Evolutionary conservation across 164 flowering plant genomes (phyloP), one percentile per base, ranked within the genome.

Genomic region (Umbellularia californica): DNA sequence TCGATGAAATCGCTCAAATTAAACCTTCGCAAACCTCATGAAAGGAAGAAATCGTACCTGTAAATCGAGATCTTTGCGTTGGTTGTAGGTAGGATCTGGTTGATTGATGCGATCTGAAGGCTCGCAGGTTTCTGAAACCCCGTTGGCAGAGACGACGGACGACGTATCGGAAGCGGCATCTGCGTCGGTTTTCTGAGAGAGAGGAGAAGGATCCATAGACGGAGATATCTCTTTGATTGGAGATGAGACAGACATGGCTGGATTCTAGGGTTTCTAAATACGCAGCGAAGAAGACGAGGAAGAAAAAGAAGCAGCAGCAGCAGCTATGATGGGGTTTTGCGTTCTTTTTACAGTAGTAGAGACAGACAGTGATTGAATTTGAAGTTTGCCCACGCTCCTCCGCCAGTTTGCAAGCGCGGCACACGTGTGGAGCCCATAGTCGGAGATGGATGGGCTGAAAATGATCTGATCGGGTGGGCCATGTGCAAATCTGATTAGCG

Each of bases 101-200:
- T 65, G 79, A n/a, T 71, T 63, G 50, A 27, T 67, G 15, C 75
- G 75, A 47, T 81, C 82, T 28, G 76, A 33, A 0, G 22, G 50
- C 25, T 74, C 84, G n/a, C 41, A 66, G 52, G 19, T 50, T 19
- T 68, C 74, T 41, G 77, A 65, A 23, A 75, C 24, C 47, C 55
- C 77, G 51, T 67, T 24, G 65, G 55, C 58, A 14, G 68, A 65
- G 30, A 17, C 41, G 47, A 72, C 33, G 20, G 77, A 71, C 5
- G 82, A 74, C 33, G 77, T 58, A 3, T 81, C 81, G n/a, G 81
- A 72, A 51, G 70, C 64, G 51, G 79, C 64, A 20, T 78, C 82
- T 20, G 72, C 66, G 22, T 23, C 77, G 52, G 66, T 52, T 22
- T 60, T 35, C 51, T 68, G 68, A 7, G 75, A 67, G 51, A 73